These are phyloP conservation scores for Pharnaceum exiguum DNA, from an alignment of 148 eudicot genomes.

Conservation along the genomic window DNA sequence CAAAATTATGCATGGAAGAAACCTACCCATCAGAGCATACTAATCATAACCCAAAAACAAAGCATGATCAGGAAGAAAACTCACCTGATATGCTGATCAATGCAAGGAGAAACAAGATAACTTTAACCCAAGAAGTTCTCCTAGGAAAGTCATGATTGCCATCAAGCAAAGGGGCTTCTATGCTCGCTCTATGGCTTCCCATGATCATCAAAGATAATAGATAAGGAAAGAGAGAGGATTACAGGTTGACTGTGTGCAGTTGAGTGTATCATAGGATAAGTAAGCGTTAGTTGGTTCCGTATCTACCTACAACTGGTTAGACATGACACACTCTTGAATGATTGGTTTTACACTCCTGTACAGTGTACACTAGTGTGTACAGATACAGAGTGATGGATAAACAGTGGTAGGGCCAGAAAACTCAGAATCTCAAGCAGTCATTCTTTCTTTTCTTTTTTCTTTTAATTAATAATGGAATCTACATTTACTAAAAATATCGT, in stretches of 20 bases:
- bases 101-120: constrained; percentile 27
- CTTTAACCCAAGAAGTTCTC: constrained; percentile 10
- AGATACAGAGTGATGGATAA: no score
- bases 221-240: background rate
- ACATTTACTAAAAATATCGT: no score
- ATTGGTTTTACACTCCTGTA: no score
- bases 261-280: no score
- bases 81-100: constrained; percentile 29
- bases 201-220: background rate
- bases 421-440: no score
- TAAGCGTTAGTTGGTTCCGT: no score
- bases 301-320: no score
- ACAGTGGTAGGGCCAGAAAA: no score
- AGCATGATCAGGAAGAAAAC: constrained; percentile 1
- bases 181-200: constrained; percentile 13
- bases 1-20: background rate
- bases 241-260: background rate
- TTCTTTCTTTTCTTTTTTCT: no score
- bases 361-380: no score
- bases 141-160: constrained; percentile 13
- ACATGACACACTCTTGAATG: no score
- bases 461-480: no score
- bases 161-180: constrained; percentile 35
- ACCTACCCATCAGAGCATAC: background rate
- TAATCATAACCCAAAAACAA: background rate